Evolutionary conservation across 2,329 filamentous ascomycete genomes (phyloP).

Genomic region (Geoglossum cookeanum): DNA sequence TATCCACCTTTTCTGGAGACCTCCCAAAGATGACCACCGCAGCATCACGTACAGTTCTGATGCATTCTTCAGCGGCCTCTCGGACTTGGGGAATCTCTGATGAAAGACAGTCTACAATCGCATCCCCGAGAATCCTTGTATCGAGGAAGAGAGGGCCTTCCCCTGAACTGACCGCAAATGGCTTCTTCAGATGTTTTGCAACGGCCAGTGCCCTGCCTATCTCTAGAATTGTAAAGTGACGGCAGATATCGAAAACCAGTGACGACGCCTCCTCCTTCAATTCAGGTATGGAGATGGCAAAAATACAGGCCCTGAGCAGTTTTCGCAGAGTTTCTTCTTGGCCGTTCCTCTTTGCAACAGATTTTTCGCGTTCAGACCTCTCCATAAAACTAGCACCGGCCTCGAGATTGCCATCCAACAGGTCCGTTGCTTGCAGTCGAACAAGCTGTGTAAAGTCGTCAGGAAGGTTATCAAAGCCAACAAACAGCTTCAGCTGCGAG

Average conservation of each 20-base stretch:
- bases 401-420: slow-evolving; percentile 53
- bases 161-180: slow-evolving; percentile 69
- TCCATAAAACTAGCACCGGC: slow-evolving; percentile 52
- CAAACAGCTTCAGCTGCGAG: slow-evolving; percentile 73
- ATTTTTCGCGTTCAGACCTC: slow-evolving; percentile 59
- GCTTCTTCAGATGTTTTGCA: slow-evolving; percentile 53
- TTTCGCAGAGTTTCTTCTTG: slow-evolving; percentile 72
- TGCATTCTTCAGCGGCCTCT: slow-evolving; percentile 61
- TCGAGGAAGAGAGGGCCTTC: slow-evolving; percentile 80
- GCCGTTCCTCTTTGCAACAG: slow-evolving; percentile 67
- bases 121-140: slow-evolving; percentile 70
- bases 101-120: slow-evolving; percentile 73
- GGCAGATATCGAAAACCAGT: slow-evolving; percentile 64
- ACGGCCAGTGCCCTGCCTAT: slow-evolving; percentile 70
- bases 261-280: slow-evolving; percentile 56
- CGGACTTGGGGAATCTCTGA: slow-evolving; percentile 67
- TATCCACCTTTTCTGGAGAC: slow-evolving; percentile 43
- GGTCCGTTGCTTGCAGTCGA: slow-evolving; percentile 73
- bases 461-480: slow-evolving; percentile 71
- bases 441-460: slow-evolving; percentile 76
- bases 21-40: slow-evolving; percentile 63
- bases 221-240: slow-evolving; percentile 81
- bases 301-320: slow-evolving; percentile 74
- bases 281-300: slow-evolving; percentile 63
- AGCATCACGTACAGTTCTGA: slow-evolving; percentile 60